Evolutionary conservation across 1,139 yeast genomes (phyloP).

Genomic region (Candida sanyaensis): DNA sequence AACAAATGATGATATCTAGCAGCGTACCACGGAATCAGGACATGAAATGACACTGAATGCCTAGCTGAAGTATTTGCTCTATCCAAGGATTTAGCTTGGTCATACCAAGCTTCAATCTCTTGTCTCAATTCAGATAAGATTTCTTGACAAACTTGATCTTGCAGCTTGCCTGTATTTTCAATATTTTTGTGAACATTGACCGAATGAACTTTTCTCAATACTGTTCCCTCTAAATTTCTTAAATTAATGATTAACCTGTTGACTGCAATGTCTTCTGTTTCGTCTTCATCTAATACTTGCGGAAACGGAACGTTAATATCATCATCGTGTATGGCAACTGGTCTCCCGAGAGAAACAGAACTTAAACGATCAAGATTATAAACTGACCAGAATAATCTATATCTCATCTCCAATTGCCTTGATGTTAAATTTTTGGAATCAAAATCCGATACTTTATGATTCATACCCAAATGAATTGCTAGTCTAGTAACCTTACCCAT

Average conservation of each 20-base stretch:
- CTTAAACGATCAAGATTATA: slow-evolving; percentile 49
- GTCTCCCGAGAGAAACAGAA: slow-evolving; percentile 45
- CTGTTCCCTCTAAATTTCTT: slow-evolving; percentile 43
- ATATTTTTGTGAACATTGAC: slow-evolving; percentile 18
- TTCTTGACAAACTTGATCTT: slow-evolving; percentile 23
- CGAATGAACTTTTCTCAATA: slow-evolving; percentile 43
- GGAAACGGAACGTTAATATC: slow-evolving; percentile 49
- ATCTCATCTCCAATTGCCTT: slow-evolving; percentile 38
- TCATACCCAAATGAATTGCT: slow-evolving; percentile 42
- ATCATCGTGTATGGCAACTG: slow-evolving; percentile 45
- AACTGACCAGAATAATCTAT: slow-evolving; percentile 52
- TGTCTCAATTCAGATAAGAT: slow-evolving; percentile 30
- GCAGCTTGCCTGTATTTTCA: slow-evolving; percentile 6
- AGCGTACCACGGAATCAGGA: slow-evolving; percentile 47
- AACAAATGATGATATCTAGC: slow-evolving; percentile 47
- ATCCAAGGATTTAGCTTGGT: slow-evolving; percentile 23
- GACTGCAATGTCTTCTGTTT: slow-evolving; percentile 36
- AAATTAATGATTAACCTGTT: slow-evolving; percentile 40
- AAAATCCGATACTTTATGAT: slow-evolving; percentile 30
- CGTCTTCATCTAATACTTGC: slow-evolving; percentile 29
- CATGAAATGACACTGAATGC: slow-evolving; percentile 33
- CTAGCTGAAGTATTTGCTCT: slow-evolving; percentile 6
- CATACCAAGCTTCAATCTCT: slow-evolving; percentile 43
- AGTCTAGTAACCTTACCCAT: slow-evolving; percentile 47
- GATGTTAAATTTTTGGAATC: slow-evolving; percentile 24